Evolutionary conservation across 805 yeast species (phyloP), one percentile per base, ranked within the genome.

Genomic region (Yarrowia deformans): DNA sequence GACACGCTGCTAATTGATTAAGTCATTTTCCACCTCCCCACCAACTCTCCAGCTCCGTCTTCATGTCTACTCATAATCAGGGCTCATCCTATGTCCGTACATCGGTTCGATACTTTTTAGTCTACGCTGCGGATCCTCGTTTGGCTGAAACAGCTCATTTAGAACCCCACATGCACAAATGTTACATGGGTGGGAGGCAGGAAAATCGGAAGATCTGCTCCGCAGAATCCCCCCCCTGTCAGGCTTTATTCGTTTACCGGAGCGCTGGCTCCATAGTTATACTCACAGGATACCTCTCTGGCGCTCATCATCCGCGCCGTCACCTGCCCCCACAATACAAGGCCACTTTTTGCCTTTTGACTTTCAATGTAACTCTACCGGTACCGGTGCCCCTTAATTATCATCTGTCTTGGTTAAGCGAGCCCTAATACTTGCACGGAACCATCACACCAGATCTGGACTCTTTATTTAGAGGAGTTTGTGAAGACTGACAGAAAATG

Each of bases 281-380:
- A 23, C 29, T 23, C 29, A 23, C 29, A 23, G 29, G 2, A 4
- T 23, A 23, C 29, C 29, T 23, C 29, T 23, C 29, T 23, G 29
- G 29, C 29, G 29, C 29, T 23, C 29, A 23, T 23, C 29, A 23
- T 4, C 29, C 29, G 29, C 29, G n/a, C 29, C 29, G 29, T 23
- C 29, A 23, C 29, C 29, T 23, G 29, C 29, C 58, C 58, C 58
- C 43, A 43, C 58, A 35, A 54, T 35, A 16, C 13, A 49, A 52
- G 56, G 42, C 56, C 56, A 35, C 8, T 35, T 35, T 35, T 35
- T 35, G 18, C 43, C n/a, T 35, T 35, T 54, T 35, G 43, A 8
- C 58, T 54, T 54, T 54, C 43, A 19, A 35, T 54, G 58, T n/a
- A 54, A 54, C 58, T 54, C 42, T 52, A 34, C 56, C 43, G 39